Evolutionary conservation across 768 basidiomycete genomes (phyloP), one percentile per base, ranked within the genome.

Genomic region (Mycena galopus): DNA sequence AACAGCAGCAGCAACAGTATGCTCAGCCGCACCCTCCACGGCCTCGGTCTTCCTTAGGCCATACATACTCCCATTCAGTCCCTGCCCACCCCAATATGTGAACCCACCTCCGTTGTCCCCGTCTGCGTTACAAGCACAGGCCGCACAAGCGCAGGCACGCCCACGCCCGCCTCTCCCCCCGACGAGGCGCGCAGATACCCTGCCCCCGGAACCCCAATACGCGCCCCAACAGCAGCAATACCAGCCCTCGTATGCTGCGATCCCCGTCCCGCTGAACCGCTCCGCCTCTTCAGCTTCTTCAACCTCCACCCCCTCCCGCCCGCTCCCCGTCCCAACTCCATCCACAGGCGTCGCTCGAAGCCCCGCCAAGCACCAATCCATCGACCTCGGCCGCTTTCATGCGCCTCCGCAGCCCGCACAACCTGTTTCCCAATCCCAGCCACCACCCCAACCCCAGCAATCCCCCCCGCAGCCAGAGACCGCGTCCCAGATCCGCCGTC

Each of bases 381-480:
- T 75, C 23, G 84, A 87, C 84, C 86, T 29, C 79, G 84, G 33
- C 79, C 86, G 29, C 79, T 84, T 42, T 85, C 47, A 84, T 25
- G 82, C 85, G 19, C 55, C 66, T 30, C 19, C 50, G n/a, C 51
- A 33, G 35, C 60, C 65, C 30, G 27, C 27, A 4, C 61, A 63
- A 44, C 55, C 51, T 29, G 30, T 62, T 37, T 5, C 74, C 10
- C 37, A 27, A 37, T n/a, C n/a, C 30, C 67, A 19, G 73, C 61
- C n/a, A 61, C 50, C 27, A 47, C 27, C 42, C 51, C 60, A 23
- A 33, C 30, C 33, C 55, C 47, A 21, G n/a, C 39, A 57, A 57
- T 23, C 9, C 4, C 21, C 65, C 3, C 17, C 61, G 1, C 65
- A 55, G n/a, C 58, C 67, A 37, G 73, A 74, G 53, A 58, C 67